phyloP scores from a whole-genome alignment of 2,329 filamentous ascomycete genomes.

The Colletotrichum chlorophyti region DNA sequence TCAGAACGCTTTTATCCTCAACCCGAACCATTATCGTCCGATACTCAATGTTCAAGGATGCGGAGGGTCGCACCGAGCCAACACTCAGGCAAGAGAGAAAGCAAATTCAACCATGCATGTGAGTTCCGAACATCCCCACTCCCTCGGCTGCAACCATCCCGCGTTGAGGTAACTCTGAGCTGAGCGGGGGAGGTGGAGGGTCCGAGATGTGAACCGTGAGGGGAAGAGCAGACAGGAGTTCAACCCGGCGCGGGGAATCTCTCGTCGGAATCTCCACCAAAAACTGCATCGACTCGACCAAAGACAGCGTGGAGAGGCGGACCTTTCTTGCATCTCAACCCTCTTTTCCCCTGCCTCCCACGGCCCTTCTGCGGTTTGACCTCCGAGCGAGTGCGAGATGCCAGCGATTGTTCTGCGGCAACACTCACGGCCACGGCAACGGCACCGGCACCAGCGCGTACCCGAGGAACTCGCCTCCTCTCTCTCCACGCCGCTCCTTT shows the following conservation, averaged over 20 bases:
- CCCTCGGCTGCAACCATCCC: background rate
- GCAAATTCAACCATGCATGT: background rate
- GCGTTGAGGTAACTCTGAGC: background rate
- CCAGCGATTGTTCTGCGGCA: background rate
- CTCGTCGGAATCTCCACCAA: constrained; percentile 8
- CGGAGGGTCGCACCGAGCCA: background rate
- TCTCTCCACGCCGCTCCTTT: background rate
- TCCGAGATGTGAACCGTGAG: background rate
- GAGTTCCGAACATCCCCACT: background rate
- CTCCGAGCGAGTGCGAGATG: background rate
- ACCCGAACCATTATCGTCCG: background rate
- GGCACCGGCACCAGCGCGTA: background rate
- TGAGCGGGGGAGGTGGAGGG: background rate
- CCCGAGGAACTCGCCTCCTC: background rate
- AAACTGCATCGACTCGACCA: too few species aligned
- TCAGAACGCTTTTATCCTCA: background rate
- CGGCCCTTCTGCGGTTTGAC: constrained; percentile 19
- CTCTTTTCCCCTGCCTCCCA: background rate
- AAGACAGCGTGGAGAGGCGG: too few species aligned
- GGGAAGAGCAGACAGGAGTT: background rate
- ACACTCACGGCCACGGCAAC: background rate
- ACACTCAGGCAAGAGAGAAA: background rate
- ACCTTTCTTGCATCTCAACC: background rate
- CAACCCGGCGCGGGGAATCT: constrained; percentile 16
- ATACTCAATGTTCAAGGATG: background rate